phyloP scores from a whole-genome alignment of 2,329 filamentous ascomycete genomes.

The Fusarium nodosum region DNA sequence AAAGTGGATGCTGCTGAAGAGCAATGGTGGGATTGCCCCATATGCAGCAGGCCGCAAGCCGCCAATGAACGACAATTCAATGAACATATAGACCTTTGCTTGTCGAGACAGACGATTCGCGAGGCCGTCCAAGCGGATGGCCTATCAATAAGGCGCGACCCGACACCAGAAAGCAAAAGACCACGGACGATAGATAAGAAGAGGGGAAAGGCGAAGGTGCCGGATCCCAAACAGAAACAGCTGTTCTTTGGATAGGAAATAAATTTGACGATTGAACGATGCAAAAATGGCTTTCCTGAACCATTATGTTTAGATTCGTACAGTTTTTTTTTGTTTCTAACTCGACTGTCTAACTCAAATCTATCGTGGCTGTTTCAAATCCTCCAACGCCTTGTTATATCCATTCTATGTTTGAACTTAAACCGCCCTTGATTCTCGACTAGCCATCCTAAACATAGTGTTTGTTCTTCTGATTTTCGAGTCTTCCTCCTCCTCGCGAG shows the following conservation, averaged over 20 bases:
- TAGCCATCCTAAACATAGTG: slow-evolving; percentile 48
- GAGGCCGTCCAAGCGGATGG: slow-evolving; percentile 77
- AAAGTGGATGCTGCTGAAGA: slow-evolving; percentile 55
- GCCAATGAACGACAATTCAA: slow-evolving; percentile 86
- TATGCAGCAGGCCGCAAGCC: slow-evolving; percentile 82
- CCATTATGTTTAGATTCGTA: slow-evolving; percentile 3
- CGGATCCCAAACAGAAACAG: slow-evolving; percentile 65
- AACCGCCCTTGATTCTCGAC: slow-evolving; percentile 41
- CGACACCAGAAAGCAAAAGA: slow-evolving; percentile 57
- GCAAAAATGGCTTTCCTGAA: slow-evolving; percentile 18
- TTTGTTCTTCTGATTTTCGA: slow-evolving; percentile 48
- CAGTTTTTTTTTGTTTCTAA: slow-evolving; percentile 18
- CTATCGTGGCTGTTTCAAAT: slow-evolving; percentile 14
- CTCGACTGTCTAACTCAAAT: slow-evolving; percentile 17
- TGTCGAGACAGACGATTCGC: slow-evolving; percentile 87
- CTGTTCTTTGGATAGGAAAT: slow-evolving; percentile 63
- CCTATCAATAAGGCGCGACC: slow-evolving; percentile 45
- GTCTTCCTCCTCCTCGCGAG: slow-evolving; percentile 53
- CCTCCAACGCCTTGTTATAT: slow-evolving; percentile 34
- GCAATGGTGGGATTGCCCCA: slow-evolving; percentile 85
- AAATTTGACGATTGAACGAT: slow-evolving; percentile 17
- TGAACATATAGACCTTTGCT: slow-evolving; percentile 90
- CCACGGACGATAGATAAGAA: slow-evolving; percentile 56
- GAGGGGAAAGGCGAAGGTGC: slow-evolving; percentile 52
- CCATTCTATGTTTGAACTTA: slow-evolving; percentile 13